These are phyloP conservation scores for Dendrostoma leiphaemia DNA, from an alignment of 2,329 filamentous ascomycete genomes.

Conservation along the genomic window DNA sequence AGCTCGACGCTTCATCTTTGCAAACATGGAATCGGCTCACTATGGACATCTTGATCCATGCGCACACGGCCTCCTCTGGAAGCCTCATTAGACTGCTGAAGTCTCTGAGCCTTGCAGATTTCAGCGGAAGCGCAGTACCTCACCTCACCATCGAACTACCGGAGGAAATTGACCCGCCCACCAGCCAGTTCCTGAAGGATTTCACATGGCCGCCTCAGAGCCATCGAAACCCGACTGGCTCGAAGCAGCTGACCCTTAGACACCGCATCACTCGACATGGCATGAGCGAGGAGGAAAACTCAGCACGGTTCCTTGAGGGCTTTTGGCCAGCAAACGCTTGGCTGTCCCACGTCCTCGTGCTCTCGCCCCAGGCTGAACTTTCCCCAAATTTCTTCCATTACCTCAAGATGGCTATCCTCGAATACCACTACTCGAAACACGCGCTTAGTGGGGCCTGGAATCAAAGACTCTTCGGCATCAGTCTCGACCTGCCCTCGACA, in stretches of 20 bases:
- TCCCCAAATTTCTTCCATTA: conserved; percentile 75
- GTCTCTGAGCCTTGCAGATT: conserved; percentile 75
- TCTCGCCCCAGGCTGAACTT: conserved; percentile 79
- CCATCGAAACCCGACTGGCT: conserved; percentile 35
- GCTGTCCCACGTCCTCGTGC: conserved; percentile 74
- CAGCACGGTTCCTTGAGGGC: conserved; percentile 76
- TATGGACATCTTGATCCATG: conserved; percentile 83
- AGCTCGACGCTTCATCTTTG: conserved; percentile 53
- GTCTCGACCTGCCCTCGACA: conserved; percentile 69
- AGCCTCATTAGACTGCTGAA: conserved; percentile 73
- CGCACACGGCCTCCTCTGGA: conserved; percentile 66
- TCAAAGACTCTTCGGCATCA: conserved; percentile 70
- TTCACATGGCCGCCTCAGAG: conserved; percentile 66
- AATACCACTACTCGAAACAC: conserved; percentile 68
- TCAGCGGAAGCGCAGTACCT: conserved; percentile 65
- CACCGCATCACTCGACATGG: conserved; percentile 66
- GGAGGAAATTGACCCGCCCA: conserved; percentile 61
- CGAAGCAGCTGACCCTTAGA: conserved; percentile 65
- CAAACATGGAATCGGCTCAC: conserved; percentile 67
- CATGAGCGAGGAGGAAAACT: conserved; percentile 66
- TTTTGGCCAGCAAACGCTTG: conserved; percentile 73
- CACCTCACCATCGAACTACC: conserved; percentile 85
- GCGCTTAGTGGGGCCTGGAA: conserved; percentile 44
- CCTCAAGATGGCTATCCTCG: conserved; percentile 72
- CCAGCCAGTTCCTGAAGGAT: conserved; percentile 58